These are phyloP conservation scores for Rachicladosporium sp. DNA, from an alignment of 2,329 filamentous ascomycete species.

Conservation along the genomic window DNA sequence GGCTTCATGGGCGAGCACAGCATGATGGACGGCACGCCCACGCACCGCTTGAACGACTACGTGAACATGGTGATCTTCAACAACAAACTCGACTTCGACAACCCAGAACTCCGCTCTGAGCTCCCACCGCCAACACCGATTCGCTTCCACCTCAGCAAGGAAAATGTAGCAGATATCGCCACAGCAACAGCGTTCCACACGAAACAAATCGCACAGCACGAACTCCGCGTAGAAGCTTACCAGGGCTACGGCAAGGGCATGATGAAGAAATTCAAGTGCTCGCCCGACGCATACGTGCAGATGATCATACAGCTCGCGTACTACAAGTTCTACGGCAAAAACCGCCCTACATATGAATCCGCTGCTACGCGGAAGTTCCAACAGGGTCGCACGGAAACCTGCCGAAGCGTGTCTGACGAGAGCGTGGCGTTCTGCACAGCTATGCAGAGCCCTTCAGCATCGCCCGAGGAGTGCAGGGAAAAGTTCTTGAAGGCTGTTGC, in stretches of 20 bases:
- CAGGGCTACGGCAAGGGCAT: slow-evolving; percentile 95
- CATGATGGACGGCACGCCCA: slow-evolving; percentile 99
- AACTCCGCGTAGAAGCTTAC: slow-evolving; percentile 88
- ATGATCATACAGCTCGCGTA: slow-evolving; percentile 98
- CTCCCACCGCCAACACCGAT: slow-evolving; percentile 69
- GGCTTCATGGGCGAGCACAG: slow-evolving; percentile 98
- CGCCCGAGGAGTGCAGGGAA: slow-evolving; percentile 54
- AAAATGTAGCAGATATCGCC: slow-evolving; percentile 66
- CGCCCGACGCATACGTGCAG: slow-evolving; percentile 92
- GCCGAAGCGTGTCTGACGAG: slow-evolving; percentile 81
- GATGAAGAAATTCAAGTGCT: slow-evolving; percentile 99
- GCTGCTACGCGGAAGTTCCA: slow-evolving; percentile 92
- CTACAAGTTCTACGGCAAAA: slow-evolving; percentile 98
- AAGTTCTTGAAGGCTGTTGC: slow-evolving; percentile 73
- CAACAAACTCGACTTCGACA: slow-evolving; percentile 84
- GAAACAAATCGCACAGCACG: slow-evolving; percentile 70
- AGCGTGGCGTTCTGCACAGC: slow-evolving; percentile 80
- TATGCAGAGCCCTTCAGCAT: slow-evolving; percentile 57
- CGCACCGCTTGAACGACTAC: slow-evolving; percentile 92
- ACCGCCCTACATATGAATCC: slow-evolving; percentile 93
- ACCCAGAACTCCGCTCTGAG: slow-evolving; percentile 64
- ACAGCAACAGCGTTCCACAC: slow-evolving; percentile 68
- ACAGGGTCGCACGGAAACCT: slow-evolving; percentile 91
- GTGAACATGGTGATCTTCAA: slow-evolving; percentile 83
- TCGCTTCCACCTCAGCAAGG: slow-evolving; percentile 63